A percentile compares a stretch with the other conserved stretches of the same genome.
Evolutionary conservation across 1,284 basidiomycete genomes (phyloP).

Genomic region (Melampsora americana): DNA sequence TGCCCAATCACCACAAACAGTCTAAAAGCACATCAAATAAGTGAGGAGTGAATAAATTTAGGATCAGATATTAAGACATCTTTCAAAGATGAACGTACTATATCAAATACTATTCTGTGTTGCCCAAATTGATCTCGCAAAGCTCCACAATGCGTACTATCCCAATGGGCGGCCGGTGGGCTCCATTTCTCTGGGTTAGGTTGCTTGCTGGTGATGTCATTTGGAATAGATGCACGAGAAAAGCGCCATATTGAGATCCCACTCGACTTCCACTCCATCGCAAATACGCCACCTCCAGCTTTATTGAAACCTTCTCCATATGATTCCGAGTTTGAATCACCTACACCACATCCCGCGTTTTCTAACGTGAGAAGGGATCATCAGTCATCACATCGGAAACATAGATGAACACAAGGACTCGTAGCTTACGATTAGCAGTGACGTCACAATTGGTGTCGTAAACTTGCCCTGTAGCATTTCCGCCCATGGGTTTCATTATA

Average conservation of each 20-base stretch:
- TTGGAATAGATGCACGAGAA: slow-evolving; percentile 58
- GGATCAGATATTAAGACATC: slow-evolving; percentile 45
- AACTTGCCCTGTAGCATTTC: slow-evolving; percentile 48
- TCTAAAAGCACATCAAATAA: slow-evolving; percentile 45
- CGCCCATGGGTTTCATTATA: slow-evolving; percentile 58
- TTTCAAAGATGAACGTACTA: slow-evolving; percentile 53
- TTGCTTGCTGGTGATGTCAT: slow-evolving; percentile 61
- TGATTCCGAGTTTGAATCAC: slow-evolving; percentile 60
- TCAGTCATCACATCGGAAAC: slow-evolving; percentile 4
- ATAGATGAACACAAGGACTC: neutral
- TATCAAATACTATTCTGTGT: slow-evolving; percentile 69
- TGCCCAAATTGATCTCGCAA: slow-evolving; percentile 66
- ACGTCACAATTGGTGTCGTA: slow-evolving; percentile 22
- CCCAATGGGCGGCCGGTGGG: slow-evolving; percentile 68
- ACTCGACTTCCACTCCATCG: slow-evolving; percentile 65
- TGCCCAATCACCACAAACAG: slow-evolving; percentile 81
- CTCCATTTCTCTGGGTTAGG: slow-evolving; percentile 67
- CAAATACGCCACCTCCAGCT: slow-evolving; percentile 70
- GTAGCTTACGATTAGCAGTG: slow-evolving; percentile 16
- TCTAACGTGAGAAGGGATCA: slow-evolving; percentile 47
- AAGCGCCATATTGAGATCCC: slow-evolving; percentile 69
- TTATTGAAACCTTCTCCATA: slow-evolving; percentile 73
- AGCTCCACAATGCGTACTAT: slow-evolving; percentile 62
- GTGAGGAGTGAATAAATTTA: neutral
- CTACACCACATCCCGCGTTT: slow-evolving; percentile 68